phyloP scores from a whole-genome alignment of 208 protist species.

The Herpetomonas samuelpessoai region DNA sequence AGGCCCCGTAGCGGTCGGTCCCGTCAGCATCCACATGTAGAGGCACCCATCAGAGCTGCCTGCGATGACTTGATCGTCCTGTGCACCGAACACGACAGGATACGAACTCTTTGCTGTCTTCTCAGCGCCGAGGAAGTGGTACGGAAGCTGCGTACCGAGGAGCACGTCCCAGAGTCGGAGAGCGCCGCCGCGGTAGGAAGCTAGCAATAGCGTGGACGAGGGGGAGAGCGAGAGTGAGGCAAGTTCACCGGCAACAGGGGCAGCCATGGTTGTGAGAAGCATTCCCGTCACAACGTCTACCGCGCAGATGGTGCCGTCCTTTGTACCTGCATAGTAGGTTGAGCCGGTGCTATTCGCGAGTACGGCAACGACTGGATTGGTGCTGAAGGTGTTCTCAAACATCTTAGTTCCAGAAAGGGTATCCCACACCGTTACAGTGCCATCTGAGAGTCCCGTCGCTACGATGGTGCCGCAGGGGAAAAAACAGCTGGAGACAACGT shows the following conservation, averaged over 20 bases:
- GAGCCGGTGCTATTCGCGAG: constrained; percentile 59
- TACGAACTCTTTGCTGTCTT: constrained; percentile 16
- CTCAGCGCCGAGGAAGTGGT: constrained; percentile 33
- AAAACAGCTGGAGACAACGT: constrained; percentile 69
- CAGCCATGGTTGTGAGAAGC: constrained; percentile 57
- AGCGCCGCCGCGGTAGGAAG: constrained; percentile 59
- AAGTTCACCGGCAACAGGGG: constrained; percentile 64
- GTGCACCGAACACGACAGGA: constrained; percentile 25
- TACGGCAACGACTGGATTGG: constrained; percentile 56
- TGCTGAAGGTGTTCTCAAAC: constrained; percentile 63
- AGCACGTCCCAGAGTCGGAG: constrained; percentile 78
- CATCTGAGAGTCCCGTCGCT: constrained; percentile 74
- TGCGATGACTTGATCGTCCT: constrained; percentile 26
- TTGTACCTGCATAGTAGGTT: constrained; percentile 74
- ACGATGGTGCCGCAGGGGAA: constrained; percentile 73
- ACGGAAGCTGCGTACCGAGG: constrained; percentile 47
- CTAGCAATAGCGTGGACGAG: constrained; percentile 67
- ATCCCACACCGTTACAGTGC: constrained; percentile 79
- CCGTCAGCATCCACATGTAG: constrained; percentile 64
- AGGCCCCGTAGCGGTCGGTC: constrained; percentile 2
- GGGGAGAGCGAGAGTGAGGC: constrained; percentile 70
- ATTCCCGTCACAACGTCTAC: constrained; percentile 77
- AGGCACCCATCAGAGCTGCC: constrained; percentile 68
- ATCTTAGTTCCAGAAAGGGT: constrained; percentile 50
- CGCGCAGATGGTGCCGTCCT: constrained; percentile 67